Conservation (phyloP, 1,284 basidiomycete genomes). For the Puccinia novopanici region DNA sequence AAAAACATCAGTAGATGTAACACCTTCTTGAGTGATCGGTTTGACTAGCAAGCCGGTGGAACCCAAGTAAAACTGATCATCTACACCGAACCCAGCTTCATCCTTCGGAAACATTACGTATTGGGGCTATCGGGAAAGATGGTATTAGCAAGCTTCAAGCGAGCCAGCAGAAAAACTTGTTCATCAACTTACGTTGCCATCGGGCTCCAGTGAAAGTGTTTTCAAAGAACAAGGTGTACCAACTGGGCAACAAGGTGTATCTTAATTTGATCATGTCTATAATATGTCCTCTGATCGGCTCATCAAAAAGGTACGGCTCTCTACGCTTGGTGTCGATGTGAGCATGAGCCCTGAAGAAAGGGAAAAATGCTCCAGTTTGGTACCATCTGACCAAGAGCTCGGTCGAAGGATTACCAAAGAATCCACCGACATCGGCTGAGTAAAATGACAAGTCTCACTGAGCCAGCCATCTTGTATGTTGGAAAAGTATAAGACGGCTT, state of each 20-base stretch:
- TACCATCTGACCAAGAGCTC: slow-evolving; percentile 98
- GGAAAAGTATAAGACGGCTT: neutral
- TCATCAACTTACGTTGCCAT: slow-evolving; percentile 67
- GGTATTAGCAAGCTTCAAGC: neutral
- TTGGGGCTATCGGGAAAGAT: slow-evolving; percentile 70
- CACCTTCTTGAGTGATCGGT: slow-evolving; percentile 78
- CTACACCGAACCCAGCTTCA: slow-evolving; percentile 76
- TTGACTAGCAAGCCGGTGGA: slow-evolving; percentile 85
- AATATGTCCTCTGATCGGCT: slow-evolving; percentile 80
- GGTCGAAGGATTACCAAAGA: slow-evolving; percentile 92
- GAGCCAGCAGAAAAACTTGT: neutral
- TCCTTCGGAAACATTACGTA: slow-evolving; percentile 90
- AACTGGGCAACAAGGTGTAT: slow-evolving; percentile 84
- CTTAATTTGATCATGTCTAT: slow-evolving; percentile 78
- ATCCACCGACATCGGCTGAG: slow-evolving; percentile 91
- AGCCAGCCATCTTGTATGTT: slow-evolving; percentile 41
- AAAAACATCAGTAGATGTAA: slow-evolving; percentile 74
- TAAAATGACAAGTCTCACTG: neutral
- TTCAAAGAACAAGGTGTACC: slow-evolving; percentile 95
- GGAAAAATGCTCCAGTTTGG: slow-evolving; percentile 88
- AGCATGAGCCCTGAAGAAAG: slow-evolving; percentile 98
- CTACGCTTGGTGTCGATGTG: slow-evolving; percentile 97
- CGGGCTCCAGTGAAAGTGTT: slow-evolving; percentile 76
- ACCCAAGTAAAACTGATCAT: slow-evolving; percentile 93
- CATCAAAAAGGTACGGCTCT: slow-evolving; percentile 88